Conservation (phyloP, 306 rosid species). For the Pterocarpus santalinus region DNA sequence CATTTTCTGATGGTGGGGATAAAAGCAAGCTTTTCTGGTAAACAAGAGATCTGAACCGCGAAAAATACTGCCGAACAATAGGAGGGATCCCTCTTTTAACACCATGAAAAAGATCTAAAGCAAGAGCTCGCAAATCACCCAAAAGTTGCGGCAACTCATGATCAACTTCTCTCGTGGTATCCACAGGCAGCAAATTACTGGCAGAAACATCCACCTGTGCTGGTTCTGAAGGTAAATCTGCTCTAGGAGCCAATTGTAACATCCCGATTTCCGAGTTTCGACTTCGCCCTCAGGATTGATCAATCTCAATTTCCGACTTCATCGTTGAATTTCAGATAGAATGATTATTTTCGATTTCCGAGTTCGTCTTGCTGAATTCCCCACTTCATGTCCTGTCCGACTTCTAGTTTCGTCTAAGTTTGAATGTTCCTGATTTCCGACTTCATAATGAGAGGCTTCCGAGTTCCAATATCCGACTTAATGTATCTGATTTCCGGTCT, state of each 20-base stretch:
- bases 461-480: too few species aligned
- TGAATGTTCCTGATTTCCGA: too few species aligned
- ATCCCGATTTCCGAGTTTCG: too few species aligned
- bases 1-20: slow-evolving; percentile 69
- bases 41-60: slow-evolving; percentile 82
- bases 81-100: slow-evolving; percentile 62
- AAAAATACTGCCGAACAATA: slow-evolving; percentile 63
- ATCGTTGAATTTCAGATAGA: too few species aligned
- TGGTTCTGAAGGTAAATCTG: slow-evolving; percentile 52
- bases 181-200: slow-evolving; percentile 40
- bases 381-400: too few species aligned
- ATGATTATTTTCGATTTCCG: too few species aligned
- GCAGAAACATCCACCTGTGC: slow-evolving; percentile 49
- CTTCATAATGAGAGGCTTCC: too few species aligned
- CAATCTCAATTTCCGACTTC: too few species aligned
- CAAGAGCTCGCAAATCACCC: slow-evolving; percentile 78
- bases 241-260: slow-evolving; percentile 59
- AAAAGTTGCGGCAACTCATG: slow-evolving; percentile 69
- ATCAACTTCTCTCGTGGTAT: slow-evolving; percentile 48
- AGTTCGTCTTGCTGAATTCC: too few species aligned
- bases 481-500: too few species aligned
- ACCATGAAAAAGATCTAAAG: slow-evolving; percentile 87
- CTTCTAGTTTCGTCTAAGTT: too few species aligned
- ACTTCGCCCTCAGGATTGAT: too few species aligned
- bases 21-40: slow-evolving; percentile 79